Conservation (phyloP, 164 flowering plant species). For the Tetracentron sinense region DNA sequence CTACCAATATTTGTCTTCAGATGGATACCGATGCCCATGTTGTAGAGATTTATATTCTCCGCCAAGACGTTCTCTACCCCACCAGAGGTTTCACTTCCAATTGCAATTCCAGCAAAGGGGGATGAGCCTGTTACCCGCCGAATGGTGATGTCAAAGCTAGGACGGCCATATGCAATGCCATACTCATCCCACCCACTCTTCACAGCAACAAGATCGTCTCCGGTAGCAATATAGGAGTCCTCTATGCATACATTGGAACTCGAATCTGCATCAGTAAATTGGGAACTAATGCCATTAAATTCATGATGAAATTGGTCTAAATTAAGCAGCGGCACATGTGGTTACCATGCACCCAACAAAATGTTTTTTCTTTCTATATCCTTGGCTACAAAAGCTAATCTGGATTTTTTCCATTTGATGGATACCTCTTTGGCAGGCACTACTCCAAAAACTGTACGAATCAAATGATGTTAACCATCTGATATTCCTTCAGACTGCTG, state of each 20-base stretch:
- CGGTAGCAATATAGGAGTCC: slow-evolving; percentile 79
- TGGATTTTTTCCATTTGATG: no score
- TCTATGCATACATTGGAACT: slow-evolving; percentile 90
- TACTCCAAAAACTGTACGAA: no score
- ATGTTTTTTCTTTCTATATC: no score
- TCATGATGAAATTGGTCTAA: background rate
- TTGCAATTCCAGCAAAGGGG: slow-evolving; percentile 89
- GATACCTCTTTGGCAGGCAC: no score
- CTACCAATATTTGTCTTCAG: slow-evolving; percentile 83
- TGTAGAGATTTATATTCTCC: slow-evolving; percentile 65
- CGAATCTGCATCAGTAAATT: slow-evolving; percentile 59
- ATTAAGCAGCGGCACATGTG: background rate
- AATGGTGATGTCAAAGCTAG: slow-evolving; percentile 69
- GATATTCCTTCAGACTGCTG: no score
- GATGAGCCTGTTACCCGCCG: slow-evolving; percentile 83
- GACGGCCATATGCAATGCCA: slow-evolving; percentile 72
- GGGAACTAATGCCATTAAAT: background rate
- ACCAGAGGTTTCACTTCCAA: slow-evolving; percentile 96
- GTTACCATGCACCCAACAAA: no score
- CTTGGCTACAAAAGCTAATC: no score
- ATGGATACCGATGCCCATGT: slow-evolving; percentile 73
- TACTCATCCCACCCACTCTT: slow-evolving; percentile 99
- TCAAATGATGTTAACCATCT: no score
- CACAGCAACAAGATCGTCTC: slow-evolving; percentile 87
- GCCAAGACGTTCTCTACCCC: slow-evolving; percentile 70